phyloP scores from a whole-genome alignment of 1,284 basidiomycete genomes.

The Dichomitus squalens region DNA sequence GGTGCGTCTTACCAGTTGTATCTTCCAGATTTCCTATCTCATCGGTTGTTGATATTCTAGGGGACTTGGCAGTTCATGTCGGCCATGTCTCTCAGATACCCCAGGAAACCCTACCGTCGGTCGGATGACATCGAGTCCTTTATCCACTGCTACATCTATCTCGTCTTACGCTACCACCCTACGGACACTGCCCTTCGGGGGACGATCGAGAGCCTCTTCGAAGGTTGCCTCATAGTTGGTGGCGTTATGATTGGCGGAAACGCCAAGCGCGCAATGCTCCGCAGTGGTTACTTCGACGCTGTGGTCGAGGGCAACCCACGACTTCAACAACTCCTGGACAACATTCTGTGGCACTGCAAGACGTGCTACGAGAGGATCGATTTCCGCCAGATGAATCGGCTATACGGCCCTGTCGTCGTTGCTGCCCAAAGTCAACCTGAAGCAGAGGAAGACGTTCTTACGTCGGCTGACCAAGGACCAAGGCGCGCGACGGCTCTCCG shows the following conservation, averaged over 20 bases:
- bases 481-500: no score
- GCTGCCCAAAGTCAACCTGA: neutral
- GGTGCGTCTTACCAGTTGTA: no score
- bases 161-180: neutral
- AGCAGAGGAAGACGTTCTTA: neutral
- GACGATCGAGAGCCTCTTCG: neutral
- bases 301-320: neutral
- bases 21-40: no score
- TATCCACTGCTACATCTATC: conserved; percentile 3
- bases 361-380: neutral
- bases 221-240: neutral
- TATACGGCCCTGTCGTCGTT: neutral
- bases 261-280: neutral
- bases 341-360: neutral
- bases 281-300: neutral
- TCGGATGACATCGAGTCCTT: conserved; percentile 21
- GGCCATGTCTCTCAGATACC: conserved; percentile 1
- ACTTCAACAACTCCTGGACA: neutral
- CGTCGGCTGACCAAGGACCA: no score
- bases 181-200: neutral
- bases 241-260: neutral
- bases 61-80: conserved; percentile 21
- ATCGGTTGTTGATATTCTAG: conserved; percentile 6
- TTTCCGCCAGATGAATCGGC: neutral
- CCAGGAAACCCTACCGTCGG: conserved; percentile 5